Evolutionary conservation across 2,329 filamentous ascomycete species (phyloP), one percentile per base, ranked within the genome.

Genomic region (Botrytis fragariae): DNA sequence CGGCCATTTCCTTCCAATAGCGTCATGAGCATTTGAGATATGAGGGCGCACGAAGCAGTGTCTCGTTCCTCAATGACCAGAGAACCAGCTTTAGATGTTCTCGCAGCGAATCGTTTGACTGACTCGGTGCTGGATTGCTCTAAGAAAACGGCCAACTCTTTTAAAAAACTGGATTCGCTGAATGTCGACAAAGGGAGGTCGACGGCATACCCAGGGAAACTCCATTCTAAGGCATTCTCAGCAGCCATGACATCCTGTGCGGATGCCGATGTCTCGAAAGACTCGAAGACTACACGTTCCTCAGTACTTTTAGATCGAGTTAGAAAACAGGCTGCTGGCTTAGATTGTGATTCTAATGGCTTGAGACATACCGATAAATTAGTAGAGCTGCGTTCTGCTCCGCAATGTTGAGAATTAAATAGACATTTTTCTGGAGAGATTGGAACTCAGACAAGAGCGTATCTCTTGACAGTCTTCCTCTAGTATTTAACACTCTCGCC

Each of bases 1-100:
- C 77, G 72, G 0, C 91, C 90, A 10, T 87, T 83, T 0, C 84
- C 86, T 77, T 89, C 86, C 0, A 93, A 79, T 0, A 92, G 77
- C 0, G 89, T 85, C 82, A 92, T 88, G 8, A 93, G 82, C 74
- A 91, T 83, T 9, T 88, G 84, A 0, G 85, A 87, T 5, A 93
- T 85, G 1, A 92, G 79, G 0, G 85, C 82, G 0, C 91, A 90
- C 71, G 87, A 80, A 0, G 84, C 80, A 0, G 88, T 89, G 68
- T 93, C 87, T 12, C 91, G 86, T 25, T 81, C 81, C 77, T 93
- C 91, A 16, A 83, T 80, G 0, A 87, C 79, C 0, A 79, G 76
- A 0, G 81, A 79, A 0, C 85, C 84, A 0, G 86, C 87, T 76
- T 93, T 93, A 32, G 75, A 75, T 0, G 85, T 82, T 9, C 81